Percentiles rank a stretch among this genome's conserved stretches.
Evolutionary conservation across 2,329 filamentous ascomycete species (phyloP).

Genomic region (Sphaerulina vaccinii): DNA sequence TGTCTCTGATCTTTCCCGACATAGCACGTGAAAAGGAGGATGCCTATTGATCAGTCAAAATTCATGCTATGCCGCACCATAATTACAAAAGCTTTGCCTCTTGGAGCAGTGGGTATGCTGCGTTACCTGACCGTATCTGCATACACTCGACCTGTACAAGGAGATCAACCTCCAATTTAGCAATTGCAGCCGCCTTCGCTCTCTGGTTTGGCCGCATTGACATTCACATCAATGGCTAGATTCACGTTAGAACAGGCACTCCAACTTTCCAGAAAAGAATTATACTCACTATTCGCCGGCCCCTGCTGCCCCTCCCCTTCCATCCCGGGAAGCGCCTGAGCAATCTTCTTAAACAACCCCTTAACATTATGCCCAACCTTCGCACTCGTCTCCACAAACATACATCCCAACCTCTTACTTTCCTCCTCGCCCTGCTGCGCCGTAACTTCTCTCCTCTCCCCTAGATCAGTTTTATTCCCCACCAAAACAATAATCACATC

Average conservation of each 20-base stretch:
- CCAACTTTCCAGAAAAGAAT: background rate
- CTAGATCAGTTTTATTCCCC: slow-evolving; percentile 98
- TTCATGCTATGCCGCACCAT: background rate
- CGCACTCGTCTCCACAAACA: slow-evolving; percentile 98
- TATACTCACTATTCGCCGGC: slow-evolving; percentile 72
- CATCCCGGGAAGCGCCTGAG: slow-evolving; percentile 96
- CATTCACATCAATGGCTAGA: slow-evolving; percentile 40
- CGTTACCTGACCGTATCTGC: background rate
- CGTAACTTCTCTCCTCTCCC: slow-evolving; percentile 96
- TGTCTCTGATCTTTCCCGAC: too few relatives aligned
- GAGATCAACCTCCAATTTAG: slow-evolving; percentile 20
- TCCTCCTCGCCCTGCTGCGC: slow-evolving; percentile 96
- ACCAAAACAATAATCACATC: slow-evolving; percentile 99
- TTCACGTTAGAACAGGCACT: slow-evolving; percentile 21
- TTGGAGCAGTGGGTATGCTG: background rate
- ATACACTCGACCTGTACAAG: slow-evolving; percentile 6
- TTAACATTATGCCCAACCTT: slow-evolving; percentile 99
- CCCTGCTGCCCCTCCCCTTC: slow-evolving; percentile 81
- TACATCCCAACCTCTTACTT: slow-evolving; percentile 94
- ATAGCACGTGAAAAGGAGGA: too few relatives aligned
- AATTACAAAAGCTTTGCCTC: background rate
- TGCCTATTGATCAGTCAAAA: background rate
- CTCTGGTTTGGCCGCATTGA: slow-evolving; percentile 37
- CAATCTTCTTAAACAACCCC: slow-evolving; percentile 94
- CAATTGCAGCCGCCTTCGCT: slow-evolving; percentile 41